These are phyloP conservation scores for Dictyostelium capitatum DNA, from an alignment of 78 protist genomes.

Conservation along the genomic window DNA sequence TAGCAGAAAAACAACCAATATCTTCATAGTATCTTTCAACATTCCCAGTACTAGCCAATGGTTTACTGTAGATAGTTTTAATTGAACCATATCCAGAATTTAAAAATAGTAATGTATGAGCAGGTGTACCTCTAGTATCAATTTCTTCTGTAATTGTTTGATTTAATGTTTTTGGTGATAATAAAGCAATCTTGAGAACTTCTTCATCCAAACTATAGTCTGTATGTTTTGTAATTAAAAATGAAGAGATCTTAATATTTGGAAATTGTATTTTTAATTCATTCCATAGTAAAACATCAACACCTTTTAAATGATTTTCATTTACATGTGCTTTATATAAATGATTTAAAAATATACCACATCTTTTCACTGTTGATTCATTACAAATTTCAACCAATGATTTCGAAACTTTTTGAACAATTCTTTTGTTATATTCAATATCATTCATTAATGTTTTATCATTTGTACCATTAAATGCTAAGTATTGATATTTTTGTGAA, in stretches of 20 bases:
- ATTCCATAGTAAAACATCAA: neutral
- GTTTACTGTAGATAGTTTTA: neutral
- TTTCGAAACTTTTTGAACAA: too few relatives aligned
- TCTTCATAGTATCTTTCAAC: neutral
- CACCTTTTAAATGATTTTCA: slow-evolving; percentile 5
- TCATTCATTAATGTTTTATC: too few relatives aligned
- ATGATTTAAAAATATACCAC: neutral
- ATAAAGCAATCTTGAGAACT: neutral
- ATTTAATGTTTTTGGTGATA: neutral
- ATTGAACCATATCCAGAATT: neutral
- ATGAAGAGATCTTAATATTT: too few relatives aligned
- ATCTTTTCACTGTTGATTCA: neutral
- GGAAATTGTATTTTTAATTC: neutral
- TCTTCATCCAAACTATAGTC: neutral
- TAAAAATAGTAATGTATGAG: neutral
- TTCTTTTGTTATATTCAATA: too few relatives aligned
- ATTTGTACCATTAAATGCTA: too few relatives aligned
- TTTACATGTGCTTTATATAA: slow-evolving; percentile 12
- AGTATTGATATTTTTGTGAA: too few relatives aligned
- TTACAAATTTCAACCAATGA: too few relatives aligned
- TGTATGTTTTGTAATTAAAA: too few relatives aligned
- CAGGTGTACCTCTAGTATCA: neutral
- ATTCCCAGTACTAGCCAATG: neutral
- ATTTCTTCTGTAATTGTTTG: neutral
- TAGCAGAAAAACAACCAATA: slow-evolving; percentile 19